Conservation (phyloP, 495 filamentous ascomycete species). For the Aspergillus egyptiacus region DNA sequence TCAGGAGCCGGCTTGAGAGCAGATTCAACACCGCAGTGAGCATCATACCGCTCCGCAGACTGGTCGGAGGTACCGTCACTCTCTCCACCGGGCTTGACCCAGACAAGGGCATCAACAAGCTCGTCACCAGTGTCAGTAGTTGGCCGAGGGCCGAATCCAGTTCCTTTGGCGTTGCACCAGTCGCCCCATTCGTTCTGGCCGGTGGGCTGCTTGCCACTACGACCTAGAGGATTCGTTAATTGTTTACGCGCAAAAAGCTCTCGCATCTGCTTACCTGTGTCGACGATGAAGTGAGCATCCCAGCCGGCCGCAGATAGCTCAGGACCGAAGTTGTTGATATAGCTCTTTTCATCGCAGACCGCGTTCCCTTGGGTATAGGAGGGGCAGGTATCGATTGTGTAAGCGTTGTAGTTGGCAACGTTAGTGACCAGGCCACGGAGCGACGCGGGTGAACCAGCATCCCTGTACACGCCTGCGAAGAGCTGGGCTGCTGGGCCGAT, state of each 20-base stretch:
- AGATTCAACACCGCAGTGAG: slow-evolving; percentile 60
- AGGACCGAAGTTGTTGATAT: slow-evolving; percentile 61
- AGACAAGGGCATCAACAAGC: slow-evolving; percentile 71
- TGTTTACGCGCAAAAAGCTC: not conserved
- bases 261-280: slow-evolving; percentile 37
- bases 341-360: slow-evolving; percentile 65
- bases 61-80: slow-evolving; percentile 68
- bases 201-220: slow-evolving; percentile 63
- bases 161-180: slow-evolving; percentile 77
- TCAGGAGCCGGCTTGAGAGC: slow-evolving; percentile 64
- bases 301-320: slow-evolving; percentile 56
- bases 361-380: slow-evolving; percentile 38
- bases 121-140: slow-evolving; percentile 55
- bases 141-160: slow-evolving; percentile 68
- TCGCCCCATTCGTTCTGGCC: slow-evolving; percentile 64
- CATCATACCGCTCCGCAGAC: slow-evolving; percentile 60
- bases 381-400: slow-evolving; percentile 39
- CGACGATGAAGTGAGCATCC: slow-evolving; percentile 68
- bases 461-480: slow-evolving; percentile 60
- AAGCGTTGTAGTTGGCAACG: slow-evolving; percentile 72
- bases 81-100: slow-evolving; percentile 81
- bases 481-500: slow-evolving; percentile 63
- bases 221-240: slow-evolving; percentile 26
- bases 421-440: slow-evolving; percentile 73
- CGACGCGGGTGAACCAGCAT: slow-evolving; percentile 56